Base-by-base conservation (phyloP, 805 yeast species). In the Candida tammaniensis region DNA sequence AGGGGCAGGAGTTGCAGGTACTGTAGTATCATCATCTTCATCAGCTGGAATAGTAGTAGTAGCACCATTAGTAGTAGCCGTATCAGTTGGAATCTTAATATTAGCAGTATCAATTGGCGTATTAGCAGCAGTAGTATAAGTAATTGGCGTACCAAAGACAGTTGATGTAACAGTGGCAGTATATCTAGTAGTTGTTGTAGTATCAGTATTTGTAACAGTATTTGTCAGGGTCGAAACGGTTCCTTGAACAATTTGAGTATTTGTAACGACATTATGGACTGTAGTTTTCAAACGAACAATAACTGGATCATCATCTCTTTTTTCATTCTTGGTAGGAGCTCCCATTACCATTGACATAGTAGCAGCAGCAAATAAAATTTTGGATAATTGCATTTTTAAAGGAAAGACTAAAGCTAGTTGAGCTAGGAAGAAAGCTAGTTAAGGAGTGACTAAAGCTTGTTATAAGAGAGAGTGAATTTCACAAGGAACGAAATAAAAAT, bases 101-200 rank as follows among this genome's bases (percentile, higher is more conserved):
- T 47, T 46, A 7, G 38, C 33, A 15, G 48, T 40, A 15, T 46
- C 44, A 30, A 57, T 47, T 30, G 68, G 62, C 17, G 64, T 53
- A 17, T 51, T 44, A 5, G 57, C 59, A 30, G 60, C 60, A 4
- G 68, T 62, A 17, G 65, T 55, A 44, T 47, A 65, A 18, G 68
- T 61, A 21, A 49, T 40, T 11, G 62, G 62, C 17, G 53, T 46
- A 15, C 72, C 72, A 35, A 59, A 57, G n/a, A 66, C 58, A 12
- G 70, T 64, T 2, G 61, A 55, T 4, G 72, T 67, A 24, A 59
- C 65, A 6, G 73, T 67, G 12, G 70, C 70, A 26, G 72, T 67
- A 47, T 64, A 66, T 18, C 55, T 51, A 16, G 72, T 67, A 17
- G 57, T 51, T 13, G 72, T 67, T 24, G 56, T 47, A 12, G 67